Evolutionary conservation across 257 asterid genomes (phyloP), one percentile per base, ranked within the genome.

Genomic region (Lantana camara): DNA sequence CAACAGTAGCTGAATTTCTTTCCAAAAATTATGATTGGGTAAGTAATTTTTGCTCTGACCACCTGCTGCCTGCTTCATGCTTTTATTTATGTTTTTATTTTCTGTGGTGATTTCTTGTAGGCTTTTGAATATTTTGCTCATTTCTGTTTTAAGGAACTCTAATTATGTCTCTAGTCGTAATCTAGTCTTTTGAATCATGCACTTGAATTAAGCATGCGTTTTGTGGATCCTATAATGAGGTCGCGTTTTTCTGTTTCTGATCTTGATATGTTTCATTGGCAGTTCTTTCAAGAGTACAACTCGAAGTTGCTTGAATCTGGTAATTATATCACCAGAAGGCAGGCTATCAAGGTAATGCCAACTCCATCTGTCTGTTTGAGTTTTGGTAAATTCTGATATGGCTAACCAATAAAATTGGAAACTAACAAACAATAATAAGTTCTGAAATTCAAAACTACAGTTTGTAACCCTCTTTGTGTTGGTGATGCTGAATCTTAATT

Each of bases 1-100:
- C 97, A 44, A 92, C 98, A 1, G 98, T 92, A 49, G 95, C 98
- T 51, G 95, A 85, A 45, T 92, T 89, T 67, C 97, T 92, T 75
- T 79, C 95, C 12, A 87, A 85, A 49, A 92, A 92, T 66, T 92
- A 92, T 78, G 98, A 87, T 52, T 92, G 98, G 98, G 97, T 89
- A 77, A 74, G 82, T 64, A 1, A 13, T 40, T 66, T 68, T 45
- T 62, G 34, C 67, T 53, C 56, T 47, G 22, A 38, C 44, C 34
- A 38, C 62, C 47, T 21, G 50, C 17, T 35, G 9, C 40, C 40
- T 35, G 40, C 7, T 10, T 1, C 40, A 9, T 3, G 11, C 7
- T 35, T n/a, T 23, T 12, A 1, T 11, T 13, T 9, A 12, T 15
- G 20, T 20, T 49, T 49, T 2, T 10, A 34, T 44, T 66, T 59